A percentile compares a stretch with the other conserved stretches of the same genome.
Evolutionary conservation across 2,329 filamentous ascomycete species (phyloP).

Genomic region (Neonectria sp.): DNA sequence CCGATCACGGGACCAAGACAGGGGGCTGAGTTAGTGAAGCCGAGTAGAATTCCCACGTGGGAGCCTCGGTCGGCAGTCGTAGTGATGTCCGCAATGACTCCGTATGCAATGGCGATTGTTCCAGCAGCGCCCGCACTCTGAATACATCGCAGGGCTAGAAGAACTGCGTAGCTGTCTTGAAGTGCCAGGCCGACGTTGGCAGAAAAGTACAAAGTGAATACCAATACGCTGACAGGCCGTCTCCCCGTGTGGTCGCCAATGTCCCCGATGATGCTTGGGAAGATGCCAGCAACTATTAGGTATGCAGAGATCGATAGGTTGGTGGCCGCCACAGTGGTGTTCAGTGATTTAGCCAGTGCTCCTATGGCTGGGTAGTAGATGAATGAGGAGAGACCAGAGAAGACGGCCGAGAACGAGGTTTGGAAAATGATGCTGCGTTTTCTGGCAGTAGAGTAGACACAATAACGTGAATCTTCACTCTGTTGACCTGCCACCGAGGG

Average conservation of each 20-base stretch:
- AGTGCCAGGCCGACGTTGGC: constrained; percentile 63
- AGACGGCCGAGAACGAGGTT: too few species aligned
- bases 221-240: constrained; percentile 60
- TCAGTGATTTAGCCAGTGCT: too few species aligned
- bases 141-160: constrained; percentile 62
- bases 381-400: too few species aligned
- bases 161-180: constrained; percentile 56
- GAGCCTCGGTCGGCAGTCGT: constrained; percentile 46
- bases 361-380: too few species aligned
- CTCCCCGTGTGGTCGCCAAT: constrained; percentile 58
- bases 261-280: constrained; percentile 17
- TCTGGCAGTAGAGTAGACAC: too few species aligned
- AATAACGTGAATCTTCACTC: too few species aligned
- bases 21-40: constrained; percentile 44
- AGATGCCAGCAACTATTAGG: background rate
- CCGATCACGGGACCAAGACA: constrained; percentile 60
- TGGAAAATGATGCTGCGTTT: too few species aligned
- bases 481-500: too few species aligned
- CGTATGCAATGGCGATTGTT: constrained; percentile 48
- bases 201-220: constrained; percentile 62
- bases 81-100: constrained; percentile 50
- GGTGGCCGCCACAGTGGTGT: too few species aligned
- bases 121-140: constrained; percentile 64
- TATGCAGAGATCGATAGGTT: too few species aligned
- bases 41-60: constrained; percentile 54